Base-by-base conservation (phyloP, 1,284 basidiomycete genomes). In the Ustilago trichophora region DNA sequence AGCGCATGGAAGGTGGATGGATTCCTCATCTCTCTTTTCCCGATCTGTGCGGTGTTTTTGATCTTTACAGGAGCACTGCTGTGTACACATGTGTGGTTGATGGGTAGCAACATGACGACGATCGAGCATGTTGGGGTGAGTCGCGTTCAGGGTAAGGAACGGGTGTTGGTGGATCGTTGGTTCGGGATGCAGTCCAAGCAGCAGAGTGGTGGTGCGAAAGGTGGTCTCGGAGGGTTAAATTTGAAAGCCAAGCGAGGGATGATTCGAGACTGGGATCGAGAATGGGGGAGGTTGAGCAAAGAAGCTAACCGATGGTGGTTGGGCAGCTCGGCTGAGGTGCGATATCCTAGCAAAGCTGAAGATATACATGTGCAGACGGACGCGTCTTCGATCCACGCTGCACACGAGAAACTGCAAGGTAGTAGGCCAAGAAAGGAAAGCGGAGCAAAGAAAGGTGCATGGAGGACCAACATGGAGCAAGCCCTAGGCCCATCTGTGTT, bases 291-390 rank as follows among this genome's bases (percentile, higher is more conserved):
- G 22, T 84, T 89, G 2, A 85, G 85, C 6, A 85, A 82, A 19
- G 91, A 93, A 75, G 92, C 90, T 0, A 89, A 93, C 78, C 81
- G 92, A 4, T 95, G 91, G 91, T 93, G 90, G 90, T 82, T 88
- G 31, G 92, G 57, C 2, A 51, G 46, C 11, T 22, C 31, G 6
- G 22, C 46, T 8, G 72, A 76, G 42, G 31, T 55, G 2, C 25
- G 34, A 0, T 40, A 38, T 6, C 27, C 27, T 29, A n/a, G n/a
- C n/a, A n/a, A n/a, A n/a, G n/a, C n/a, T n/a, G n/a, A n/a, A n/a
- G n/a, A n/a, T n/a, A n/a, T n/a, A n/a, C n/a, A n/a, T n/a, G n/a
- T n/a, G n/a, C n/a, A n/a, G n/a, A n/a, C n/a, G n/a, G n/a, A n/a
- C n/a, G n/a, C n/a, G n/a, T n/a, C n/a, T n/a, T n/a, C n/a, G n/a